Evolutionary conservation across 169 alveolate species (phyloP).

Genomic region (Plasmodium gonderi): DNA sequence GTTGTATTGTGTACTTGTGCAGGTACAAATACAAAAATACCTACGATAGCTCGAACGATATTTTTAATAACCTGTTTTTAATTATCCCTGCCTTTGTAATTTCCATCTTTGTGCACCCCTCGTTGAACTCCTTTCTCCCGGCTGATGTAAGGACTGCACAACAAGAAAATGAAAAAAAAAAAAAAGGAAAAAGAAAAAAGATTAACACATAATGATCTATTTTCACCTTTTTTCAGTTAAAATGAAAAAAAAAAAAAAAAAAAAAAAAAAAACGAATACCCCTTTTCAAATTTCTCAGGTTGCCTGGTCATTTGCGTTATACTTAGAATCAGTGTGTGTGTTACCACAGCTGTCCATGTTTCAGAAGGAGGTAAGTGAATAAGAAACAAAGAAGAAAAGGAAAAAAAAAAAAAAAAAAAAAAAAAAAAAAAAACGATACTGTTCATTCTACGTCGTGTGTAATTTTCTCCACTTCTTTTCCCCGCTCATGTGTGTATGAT

Average conservation of each 20-base stretch:
- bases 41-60: slow-evolving; percentile 87
- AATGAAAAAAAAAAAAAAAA: neutral
- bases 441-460: neutral
- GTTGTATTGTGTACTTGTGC: slow-evolving; percentile 89
- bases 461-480: neutral
- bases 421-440: neutral
- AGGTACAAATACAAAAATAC: slow-evolving; percentile 85
- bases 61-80: slow-evolving; percentile 84
- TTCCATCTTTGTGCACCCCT: slow-evolving; percentile 92
- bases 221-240: no score
- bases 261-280: neutral
- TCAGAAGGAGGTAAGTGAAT: slow-evolving; percentile 90
- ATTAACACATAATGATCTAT: no score
- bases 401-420: neutral
- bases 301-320: slow-evolving; percentile 94
- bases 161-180: neutral
- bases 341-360: slow-evolving; percentile 93
- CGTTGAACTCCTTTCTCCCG: slow-evolving; percentile 91
- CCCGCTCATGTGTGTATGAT: neutral
- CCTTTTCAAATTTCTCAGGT: neutral
- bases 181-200: neutral
- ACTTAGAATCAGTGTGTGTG: slow-evolving; percentile 92
- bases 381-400: slow-evolving; percentile 4
- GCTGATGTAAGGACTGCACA: slow-evolving; percentile 83
- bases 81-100: slow-evolving; percentile 88